Conservation (phyloP, 371 early-diverging fungal species). For the Saksenaea oblongispora region DNA sequence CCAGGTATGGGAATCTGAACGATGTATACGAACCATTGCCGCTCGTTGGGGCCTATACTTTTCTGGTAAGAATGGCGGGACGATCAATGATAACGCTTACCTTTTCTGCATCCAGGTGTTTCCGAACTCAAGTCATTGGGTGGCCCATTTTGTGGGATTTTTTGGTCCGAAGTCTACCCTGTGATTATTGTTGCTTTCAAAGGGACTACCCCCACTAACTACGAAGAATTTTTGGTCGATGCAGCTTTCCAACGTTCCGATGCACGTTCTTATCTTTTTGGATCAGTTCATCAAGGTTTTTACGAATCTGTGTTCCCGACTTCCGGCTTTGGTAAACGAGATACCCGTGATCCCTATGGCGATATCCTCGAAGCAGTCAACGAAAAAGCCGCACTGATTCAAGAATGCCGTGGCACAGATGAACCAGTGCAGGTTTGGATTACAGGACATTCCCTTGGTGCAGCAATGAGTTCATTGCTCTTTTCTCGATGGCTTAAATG, state of each 20-base stretch:
- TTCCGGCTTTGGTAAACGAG: slow-evolving; percentile 4
- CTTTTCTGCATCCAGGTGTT: slow-evolving; percentile 24
- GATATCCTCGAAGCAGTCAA: slow-evolving; percentile 41
- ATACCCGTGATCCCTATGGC: slow-evolving; percentile 42
- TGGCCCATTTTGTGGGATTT: slow-evolving; percentile 47
- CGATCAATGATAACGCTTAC: background rate
- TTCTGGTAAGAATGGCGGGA: slow-evolving; percentile 14
- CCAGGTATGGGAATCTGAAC: slow-evolving; percentile 22
- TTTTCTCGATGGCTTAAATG: slow-evolving; percentile 45
- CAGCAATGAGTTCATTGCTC: slow-evolving; percentile 36
- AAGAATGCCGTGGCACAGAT: slow-evolving; percentile 11
- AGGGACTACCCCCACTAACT: slow-evolving; percentile 34
- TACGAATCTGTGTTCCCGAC: slow-evolving; percentile 29
- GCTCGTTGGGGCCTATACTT: slow-evolving; percentile 34
- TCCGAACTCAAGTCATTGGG: slow-evolving; percentile 49
- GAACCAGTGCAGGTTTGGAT: slow-evolving; percentile 48
- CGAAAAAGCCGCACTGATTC: slow-evolving; percentile 22
- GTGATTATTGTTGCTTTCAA: slow-evolving; percentile 44
- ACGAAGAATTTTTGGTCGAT: slow-evolving; percentile 39
- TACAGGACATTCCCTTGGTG: slow-evolving; percentile 52
- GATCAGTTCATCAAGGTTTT: slow-evolving; percentile 35
- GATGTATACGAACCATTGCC: slow-evolving; percentile 16
- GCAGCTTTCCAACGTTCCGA: slow-evolving; percentile 31
- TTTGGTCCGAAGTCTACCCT: slow-evolving; percentile 41
- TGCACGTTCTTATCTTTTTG: slow-evolving; percentile 28